These are phyloP conservation scores for Lagenidium giganteum DNA, from an alignment of 352 stramenopile genomes.

Conservation along the genomic window DNA sequence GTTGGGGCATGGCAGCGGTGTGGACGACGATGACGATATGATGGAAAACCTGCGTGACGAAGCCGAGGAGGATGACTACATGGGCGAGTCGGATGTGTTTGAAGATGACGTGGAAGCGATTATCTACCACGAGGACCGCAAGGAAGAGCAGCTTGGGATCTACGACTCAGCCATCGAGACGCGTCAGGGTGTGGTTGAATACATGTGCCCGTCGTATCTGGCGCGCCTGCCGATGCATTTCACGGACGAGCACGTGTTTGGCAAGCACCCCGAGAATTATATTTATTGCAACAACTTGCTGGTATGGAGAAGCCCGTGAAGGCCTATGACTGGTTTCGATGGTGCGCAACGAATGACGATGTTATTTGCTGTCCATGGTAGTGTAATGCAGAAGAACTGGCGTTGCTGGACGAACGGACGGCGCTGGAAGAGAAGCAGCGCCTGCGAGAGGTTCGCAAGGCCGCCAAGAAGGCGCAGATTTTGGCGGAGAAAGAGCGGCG, in stretches of 20 bases:
- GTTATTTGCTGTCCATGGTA: conserved; percentile 31
- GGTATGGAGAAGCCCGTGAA: conserved; percentile 20
- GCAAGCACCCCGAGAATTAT: conserved; percentile 52
- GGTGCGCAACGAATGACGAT: conserved; percentile 18
- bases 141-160: conserved; percentile 37
- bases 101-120: conserved; percentile 70
- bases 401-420: conserved; percentile 32
- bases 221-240: conserved; percentile 49
- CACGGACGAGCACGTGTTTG: conserved; percentile 53
- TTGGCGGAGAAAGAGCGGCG: no score
- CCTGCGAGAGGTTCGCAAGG: no score
- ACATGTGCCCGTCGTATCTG: conserved; percentile 52
- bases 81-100: conserved; percentile 67
- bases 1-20: neutral
- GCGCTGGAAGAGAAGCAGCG: conserved; percentile 23
- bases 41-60: conserved; percentile 37
- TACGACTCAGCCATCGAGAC: conserved; percentile 47
- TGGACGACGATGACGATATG: conserved; percentile 31
- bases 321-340: neutral
- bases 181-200: conserved; percentile 32
- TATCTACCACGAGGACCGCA: conserved; percentile 38
- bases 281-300: conserved; percentile 78
- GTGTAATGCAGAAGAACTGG: conserved; percentile 32
- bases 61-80: conserved; percentile 39
- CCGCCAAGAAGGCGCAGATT: no score